These are phyloP conservation scores for Lentinula edodes DNA, from an alignment of 768 basidiomycete species.

Conservation along the genomic window DNA sequence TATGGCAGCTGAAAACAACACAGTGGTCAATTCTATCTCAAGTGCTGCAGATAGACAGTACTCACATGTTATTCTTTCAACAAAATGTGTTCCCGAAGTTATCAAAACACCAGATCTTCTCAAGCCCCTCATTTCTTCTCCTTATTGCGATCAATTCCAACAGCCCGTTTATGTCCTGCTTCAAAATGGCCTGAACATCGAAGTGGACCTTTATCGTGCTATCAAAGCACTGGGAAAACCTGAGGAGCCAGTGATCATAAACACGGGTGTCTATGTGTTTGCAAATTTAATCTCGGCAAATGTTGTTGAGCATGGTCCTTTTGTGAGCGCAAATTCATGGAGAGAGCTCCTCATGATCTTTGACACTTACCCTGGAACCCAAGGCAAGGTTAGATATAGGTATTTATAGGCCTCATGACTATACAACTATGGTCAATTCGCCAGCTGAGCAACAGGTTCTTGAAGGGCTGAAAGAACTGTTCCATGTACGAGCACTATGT, in stretches of 20 bases:
- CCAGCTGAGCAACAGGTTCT: conserved; percentile 35
- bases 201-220: conserved; percentile 56
- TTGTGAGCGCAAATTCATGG: conserved; percentile 31
- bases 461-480: conserved; percentile 36
- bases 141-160: conserved; percentile 37
- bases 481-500: conserved; percentile 41
- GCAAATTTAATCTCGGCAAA: conserved; percentile 42
- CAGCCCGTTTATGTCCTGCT: conserved; percentile 59
- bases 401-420: conserved; percentile 43
- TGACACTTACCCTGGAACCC: neutral
- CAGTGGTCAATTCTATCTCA: conserved; percentile 53
- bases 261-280: conserved; percentile 49
- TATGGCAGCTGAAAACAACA: neutral
- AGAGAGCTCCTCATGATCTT: neutral
- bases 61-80: conserved; percentile 59
- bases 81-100: conserved; percentile 69
- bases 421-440: conserved; percentile 34
- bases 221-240: conserved; percentile 29
- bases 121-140: conserved; percentile 43
- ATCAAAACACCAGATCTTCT: conserved; percentile 51
- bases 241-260: conserved; percentile 46
- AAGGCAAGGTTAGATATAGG: conserved; percentile 51
- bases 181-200: conserved; percentile 72
- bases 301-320: conserved; percentile 44
- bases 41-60: conserved; percentile 60